Evolutionary conservation across 768 basidiomycete genomes (phyloP).

Genomic region (Amylocystis lapponica): DNA sequence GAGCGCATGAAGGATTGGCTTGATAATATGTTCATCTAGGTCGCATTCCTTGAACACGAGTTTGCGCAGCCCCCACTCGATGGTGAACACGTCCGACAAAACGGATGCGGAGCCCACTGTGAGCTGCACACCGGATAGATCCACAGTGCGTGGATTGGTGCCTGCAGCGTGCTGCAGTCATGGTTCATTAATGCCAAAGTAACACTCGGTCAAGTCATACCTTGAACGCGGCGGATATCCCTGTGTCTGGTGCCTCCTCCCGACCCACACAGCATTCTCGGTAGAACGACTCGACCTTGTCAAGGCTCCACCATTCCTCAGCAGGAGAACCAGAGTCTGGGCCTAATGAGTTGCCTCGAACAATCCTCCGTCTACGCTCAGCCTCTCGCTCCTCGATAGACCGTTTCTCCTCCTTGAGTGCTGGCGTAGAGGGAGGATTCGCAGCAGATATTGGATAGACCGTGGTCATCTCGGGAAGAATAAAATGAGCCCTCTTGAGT

Average conservation of each 20-base stretch:
- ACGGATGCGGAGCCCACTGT: slow-evolving; percentile 66
- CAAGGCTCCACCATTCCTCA: slow-evolving; percentile 79
- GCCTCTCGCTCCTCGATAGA: slow-evolving; percentile 73
- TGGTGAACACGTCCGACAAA: slow-evolving; percentile 84
- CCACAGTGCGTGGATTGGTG: slow-evolving; percentile 61
- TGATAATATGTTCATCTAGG: slow-evolving; percentile 82
- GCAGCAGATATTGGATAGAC: slow-evolving; percentile 86
- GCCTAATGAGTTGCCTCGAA: slow-evolving; percentile 41
- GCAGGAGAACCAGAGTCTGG: slow-evolving; percentile 15
- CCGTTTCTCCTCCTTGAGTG: slow-evolving; percentile 74
- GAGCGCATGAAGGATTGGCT: slow-evolving; percentile 85
- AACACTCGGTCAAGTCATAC: slow-evolving; percentile 33
- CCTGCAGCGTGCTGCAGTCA: slow-evolving; percentile 41
- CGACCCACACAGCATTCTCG: slow-evolving; percentile 76
- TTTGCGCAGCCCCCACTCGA: slow-evolving; percentile 91
- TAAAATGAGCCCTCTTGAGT: slow-evolving; percentile 87
- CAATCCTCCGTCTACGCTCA: slow-evolving; percentile 59
- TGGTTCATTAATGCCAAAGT: slow-evolving; percentile 2
- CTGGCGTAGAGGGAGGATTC: slow-evolving; percentile 78
- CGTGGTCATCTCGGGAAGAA: slow-evolving; percentile 78
- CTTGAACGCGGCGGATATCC: slow-evolving; percentile 66
- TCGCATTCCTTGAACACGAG: slow-evolving; percentile 84
- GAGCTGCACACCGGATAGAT: slow-evolving; percentile 77
- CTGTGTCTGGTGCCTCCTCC: slow-evolving; percentile 63
- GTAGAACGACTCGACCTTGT: slow-evolving; percentile 83